Percentiles rank a stretch among this genome's conserved stretches.
Evolutionary conservation across 2,329 filamentous ascomycete species (phyloP).

Genomic region (Penicillium sp.): DNA sequence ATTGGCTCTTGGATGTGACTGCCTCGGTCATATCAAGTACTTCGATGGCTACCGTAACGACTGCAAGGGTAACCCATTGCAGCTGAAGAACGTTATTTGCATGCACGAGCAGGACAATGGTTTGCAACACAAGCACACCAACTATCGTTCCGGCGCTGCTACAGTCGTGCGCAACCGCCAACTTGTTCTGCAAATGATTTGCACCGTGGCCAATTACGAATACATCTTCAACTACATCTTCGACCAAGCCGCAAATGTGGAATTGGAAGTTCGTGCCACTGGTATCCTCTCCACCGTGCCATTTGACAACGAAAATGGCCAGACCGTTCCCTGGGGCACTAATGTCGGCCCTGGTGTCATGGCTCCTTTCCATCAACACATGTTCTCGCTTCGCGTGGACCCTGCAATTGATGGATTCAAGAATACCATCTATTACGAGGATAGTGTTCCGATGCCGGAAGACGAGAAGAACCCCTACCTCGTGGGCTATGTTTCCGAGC

Average conservation of each 20-base stretch:
- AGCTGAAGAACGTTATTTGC: constrained; percentile 68
- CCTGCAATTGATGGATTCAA: constrained; percentile 61
- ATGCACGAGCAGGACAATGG: constrained; percentile 72
- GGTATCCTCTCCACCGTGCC: constrained; percentile 69
- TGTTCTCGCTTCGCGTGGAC: constrained; percentile 68
- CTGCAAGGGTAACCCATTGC: constrained; percentile 59
- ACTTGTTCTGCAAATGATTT: constrained; percentile 69
- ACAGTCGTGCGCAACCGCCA: constrained; percentile 66
- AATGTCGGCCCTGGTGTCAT: constrained; percentile 70
- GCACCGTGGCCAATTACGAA: constrained; percentile 72
- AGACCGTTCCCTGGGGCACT: constrained; percentile 67
- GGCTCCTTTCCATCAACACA: constrained; percentile 73
- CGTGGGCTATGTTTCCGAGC: constrained; percentile 52
- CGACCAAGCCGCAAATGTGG: constrained; percentile 68
- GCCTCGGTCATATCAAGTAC: constrained; percentile 70
- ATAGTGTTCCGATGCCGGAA: constrained; percentile 63
- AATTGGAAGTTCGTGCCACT: constrained; percentile 69
- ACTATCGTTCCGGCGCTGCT: constrained; percentile 66
- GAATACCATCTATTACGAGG: constrained; percentile 60
- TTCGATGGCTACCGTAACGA: constrained; percentile 61
- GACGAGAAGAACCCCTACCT: constrained; percentile 54
- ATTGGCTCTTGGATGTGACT: constrained; percentile 70
- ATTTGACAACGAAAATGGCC: constrained; percentile 61
- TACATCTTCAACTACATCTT: constrained; percentile 73
- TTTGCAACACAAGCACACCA: constrained; percentile 72